These are phyloP conservation scores for Nakaseomyces sp. DNA, from an alignment of 1,139 yeast genomes.

Conservation along the genomic window DNA sequence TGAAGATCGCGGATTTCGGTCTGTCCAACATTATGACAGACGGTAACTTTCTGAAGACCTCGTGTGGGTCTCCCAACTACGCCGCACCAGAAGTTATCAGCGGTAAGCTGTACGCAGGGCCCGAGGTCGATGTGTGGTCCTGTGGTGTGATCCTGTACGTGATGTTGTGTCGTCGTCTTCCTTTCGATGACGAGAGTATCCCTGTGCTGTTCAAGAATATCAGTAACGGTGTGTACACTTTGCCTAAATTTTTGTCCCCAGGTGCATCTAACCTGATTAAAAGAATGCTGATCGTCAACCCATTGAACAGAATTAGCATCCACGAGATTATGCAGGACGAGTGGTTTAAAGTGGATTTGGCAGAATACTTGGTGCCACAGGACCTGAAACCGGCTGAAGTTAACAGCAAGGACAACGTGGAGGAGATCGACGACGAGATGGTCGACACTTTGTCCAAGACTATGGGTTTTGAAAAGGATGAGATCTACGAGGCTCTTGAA, in stretches of 20 bases:
- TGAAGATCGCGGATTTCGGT: conserved; percentile 94
- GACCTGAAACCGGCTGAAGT: conserved; percentile 41
- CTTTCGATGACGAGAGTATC: conserved; percentile 95
- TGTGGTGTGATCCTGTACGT: conserved; percentile 95
- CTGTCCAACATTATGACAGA: conserved; percentile 95
- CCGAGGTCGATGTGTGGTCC: conserved; percentile 98
- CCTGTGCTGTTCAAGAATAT: conserved; percentile 94
- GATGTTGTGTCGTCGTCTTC: conserved; percentile 93
- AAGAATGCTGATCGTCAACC: conserved; percentile 93
- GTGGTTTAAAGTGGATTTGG: conserved; percentile 84
- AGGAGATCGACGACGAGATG: conserved; percentile 64
- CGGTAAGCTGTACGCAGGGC: conserved; percentile 95
- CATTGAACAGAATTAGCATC: conserved; percentile 88
- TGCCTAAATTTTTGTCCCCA: conserved; percentile 79
- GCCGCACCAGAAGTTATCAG: conserved; percentile 98
- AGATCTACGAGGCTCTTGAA: conserved; percentile 67
- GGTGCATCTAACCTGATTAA: conserved; percentile 86
- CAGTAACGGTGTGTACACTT: conserved; percentile 86
- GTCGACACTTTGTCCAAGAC: conserved; percentile 72
- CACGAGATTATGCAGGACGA: conserved; percentile 92
- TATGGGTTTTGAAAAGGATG: conserved; percentile 90
- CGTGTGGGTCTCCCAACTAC: conserved; percentile 95
- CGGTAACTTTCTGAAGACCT: conserved; percentile 89
- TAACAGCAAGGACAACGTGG: conserved; percentile 19
- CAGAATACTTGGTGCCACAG: conserved; percentile 74